These are phyloP conservation scores for Skeletonema costatum DNA, from an alignment of 108 stramenopile species.

Conservation along the genomic window DNA sequence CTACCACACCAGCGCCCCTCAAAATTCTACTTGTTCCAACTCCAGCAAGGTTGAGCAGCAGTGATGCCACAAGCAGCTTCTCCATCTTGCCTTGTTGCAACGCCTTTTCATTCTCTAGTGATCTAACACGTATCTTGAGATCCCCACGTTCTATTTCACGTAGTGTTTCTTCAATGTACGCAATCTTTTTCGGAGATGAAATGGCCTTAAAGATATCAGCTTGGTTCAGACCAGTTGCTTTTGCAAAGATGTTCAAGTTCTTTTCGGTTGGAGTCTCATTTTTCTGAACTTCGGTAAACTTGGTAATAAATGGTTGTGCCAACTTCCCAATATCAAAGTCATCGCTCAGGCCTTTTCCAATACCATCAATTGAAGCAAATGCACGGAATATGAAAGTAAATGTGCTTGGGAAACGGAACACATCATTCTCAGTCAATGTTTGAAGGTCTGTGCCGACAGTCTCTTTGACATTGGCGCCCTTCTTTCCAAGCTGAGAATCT, in stretches of 20 bases:
- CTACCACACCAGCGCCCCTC: constrained; percentile 52
- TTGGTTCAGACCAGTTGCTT: constrained; percentile 85
- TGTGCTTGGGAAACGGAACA: constrained; percentile 94
- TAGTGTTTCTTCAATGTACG: constrained; percentile 91
- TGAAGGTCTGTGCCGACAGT: constrained; percentile 86
- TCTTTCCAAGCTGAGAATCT: constrained; percentile 87
- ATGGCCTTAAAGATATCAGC: constrained; percentile 79
- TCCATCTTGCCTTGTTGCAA: constrained; percentile 80
- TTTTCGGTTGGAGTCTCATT: constrained; percentile 67
- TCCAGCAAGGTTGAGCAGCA: constrained; percentile 77
- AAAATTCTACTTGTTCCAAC: constrained; percentile 53
- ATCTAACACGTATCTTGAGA: constrained; percentile 92
- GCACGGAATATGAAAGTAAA: constrained; percentile 98
- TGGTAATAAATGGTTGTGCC: constrained; percentile 93
- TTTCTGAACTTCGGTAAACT: constrained; percentile 84
- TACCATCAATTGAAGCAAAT: constrained; percentile 96
- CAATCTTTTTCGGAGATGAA: constrained; percentile 82
- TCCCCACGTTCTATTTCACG: constrained; percentile 85
- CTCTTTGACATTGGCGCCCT: constrained; percentile 76
- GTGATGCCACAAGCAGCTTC: constrained; percentile 73
- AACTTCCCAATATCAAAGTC: constrained; percentile 91
- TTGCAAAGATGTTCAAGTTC: constrained; percentile 71
- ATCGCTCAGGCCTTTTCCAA: constrained; percentile 92
- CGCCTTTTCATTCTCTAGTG: constrained; percentile 92
- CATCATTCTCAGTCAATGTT: constrained; percentile 82